Percentiles rank a stretch among this genome's conserved stretches.
Evolutionary conservation across 305 asterid species (phyloP).

Genomic region (Rubia occidens): DNA sequence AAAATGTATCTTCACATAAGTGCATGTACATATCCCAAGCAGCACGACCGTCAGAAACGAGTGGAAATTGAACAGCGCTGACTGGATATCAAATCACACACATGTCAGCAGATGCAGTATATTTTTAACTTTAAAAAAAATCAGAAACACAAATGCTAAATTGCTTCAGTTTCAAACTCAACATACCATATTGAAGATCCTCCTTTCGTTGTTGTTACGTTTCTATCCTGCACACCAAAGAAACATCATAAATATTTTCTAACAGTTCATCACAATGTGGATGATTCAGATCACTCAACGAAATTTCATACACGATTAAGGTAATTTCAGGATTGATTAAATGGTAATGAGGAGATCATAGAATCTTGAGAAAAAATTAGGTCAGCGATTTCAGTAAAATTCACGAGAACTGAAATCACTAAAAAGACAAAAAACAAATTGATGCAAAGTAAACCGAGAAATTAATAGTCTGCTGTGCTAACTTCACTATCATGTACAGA

Average conservation of each 20-base stretch:
- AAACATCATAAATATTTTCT: too few relatives aligned
- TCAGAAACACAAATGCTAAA: not conserved
- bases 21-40: slow-evolving; percentile 82
- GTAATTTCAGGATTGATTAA: not conserved
- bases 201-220: slow-evolving; percentile 13
- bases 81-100: slow-evolving; percentile 40
- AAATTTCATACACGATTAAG: not conserved
- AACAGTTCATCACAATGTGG: not conserved
- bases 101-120: slow-evolving; percentile 18
- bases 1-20: slow-evolving; percentile 72
- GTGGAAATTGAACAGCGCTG: slow-evolving; percentile 87
- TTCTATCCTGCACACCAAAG: slow-evolving; percentile 12
- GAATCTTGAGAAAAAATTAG: not conserved
- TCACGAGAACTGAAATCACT: not conserved
- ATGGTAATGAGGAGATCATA: not conserved
- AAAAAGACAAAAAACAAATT: not conserved
- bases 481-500: not conserved
- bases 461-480: not conserved
- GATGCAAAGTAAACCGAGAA: not conserved
- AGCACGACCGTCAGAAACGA: slow-evolving; percentile 80
- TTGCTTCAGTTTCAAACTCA: slow-evolving; percentile 5
- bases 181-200: slow-evolving; percentile 35
- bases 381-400: not conserved
- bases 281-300: not conserved
- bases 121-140: not conserved